Base-by-base conservation (phyloP, 2,329 filamentous ascomycete species). In the Calonectria pteridis region DNA sequence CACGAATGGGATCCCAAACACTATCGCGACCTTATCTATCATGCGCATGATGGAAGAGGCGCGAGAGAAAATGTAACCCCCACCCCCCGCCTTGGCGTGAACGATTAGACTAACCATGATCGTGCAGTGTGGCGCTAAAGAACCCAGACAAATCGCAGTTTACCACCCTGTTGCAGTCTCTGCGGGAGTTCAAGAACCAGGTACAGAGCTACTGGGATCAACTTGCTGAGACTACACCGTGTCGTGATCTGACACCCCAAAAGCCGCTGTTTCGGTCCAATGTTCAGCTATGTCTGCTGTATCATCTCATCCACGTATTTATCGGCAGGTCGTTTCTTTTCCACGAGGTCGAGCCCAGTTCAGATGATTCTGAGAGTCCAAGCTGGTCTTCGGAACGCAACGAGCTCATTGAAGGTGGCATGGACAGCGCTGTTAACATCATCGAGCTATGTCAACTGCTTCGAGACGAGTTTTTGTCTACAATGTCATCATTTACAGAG, bases 241-340 rank as follows among this genome's bases (percentile, higher is more conserved):
- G 76, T 72, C 77, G 84, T 88, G 67, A 82, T 86, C 14, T 84
- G 82, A 33, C 83, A 85, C 1, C 77, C 81, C 55, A 62, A 4
- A 83, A 84, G 3, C 83, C 84, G 3, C 78, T 86, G 5, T 88
- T 87, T 69, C 87, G 89, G 14, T 84, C 86, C 6, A 86, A 87
- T 51, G 85, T 88, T 33, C 89, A 90, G 70, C 80, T 90, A 6
- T 86, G 87, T 67, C 83, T 90, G 2, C 88, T 89, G 72, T 89
- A 89, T 77, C 88, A 88, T 75, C 83, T 90, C 49, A 84, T 88
- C 2, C 84, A 88, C 53, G 88, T 90, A 77, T 90, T 89, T 72
- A 85, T 89, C 67, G 89, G 89, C 23, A 85, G 89, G 1, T 87
- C 88, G 2, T 90, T 90, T 40, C 55, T 62, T 14, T 62, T 62